Evolutionary conservation across 2,329 filamentous ascomycete genomes (phyloP), one percentile per base, ranked within the genome.

Genomic region (Sordariomycetes sp.): DNA sequence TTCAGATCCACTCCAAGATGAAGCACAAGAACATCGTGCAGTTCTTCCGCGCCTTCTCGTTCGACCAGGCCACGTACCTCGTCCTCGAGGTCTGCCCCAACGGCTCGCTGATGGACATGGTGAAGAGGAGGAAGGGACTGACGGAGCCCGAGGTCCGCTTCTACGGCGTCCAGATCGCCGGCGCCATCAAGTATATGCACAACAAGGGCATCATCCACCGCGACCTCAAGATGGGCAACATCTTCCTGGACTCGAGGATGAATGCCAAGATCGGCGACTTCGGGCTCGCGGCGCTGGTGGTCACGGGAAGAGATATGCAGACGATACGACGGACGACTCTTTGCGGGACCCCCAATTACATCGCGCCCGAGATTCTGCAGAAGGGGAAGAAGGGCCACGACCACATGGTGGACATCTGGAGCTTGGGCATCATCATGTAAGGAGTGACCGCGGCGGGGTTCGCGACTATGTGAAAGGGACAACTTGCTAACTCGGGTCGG

Each of bases 1-100:
- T 99, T 7, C 92, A 97, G 71, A 96, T 99, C 60, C 94, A 99
- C 73, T 96, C 94, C 51, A 99, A 97, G 69, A 92, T 99, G 84
- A 85, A 86, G 59, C 94, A 99, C 67, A 87, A 88, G 56, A 96
- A 96, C 69, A 92, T 99, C 62, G 94, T 99, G 61, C 87, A 92
- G 64, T 99, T 99, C 70, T 84, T 95, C 65, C 85, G 92, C 64
- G 94, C 94, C 36, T 99, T 99, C 68, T 87, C 91, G 13, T 95
- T 91, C 69, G 80, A 90, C 62, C 85, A 82, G 62, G 91, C 86
- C 69, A 97, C 94, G 59, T 99, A 95, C 65, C 87, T 99, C 54
- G 88, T 97, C 53, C 79, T 99, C 32, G 92, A 99, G 69, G 76
- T 99, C 52, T 99, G 94, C 69, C 86, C 90, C 56, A 97, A 97